Evolutionary conservation across 805 yeast species (phyloP).

Genomic region (Schwanniomyces pseudopolymorphus): DNA sequence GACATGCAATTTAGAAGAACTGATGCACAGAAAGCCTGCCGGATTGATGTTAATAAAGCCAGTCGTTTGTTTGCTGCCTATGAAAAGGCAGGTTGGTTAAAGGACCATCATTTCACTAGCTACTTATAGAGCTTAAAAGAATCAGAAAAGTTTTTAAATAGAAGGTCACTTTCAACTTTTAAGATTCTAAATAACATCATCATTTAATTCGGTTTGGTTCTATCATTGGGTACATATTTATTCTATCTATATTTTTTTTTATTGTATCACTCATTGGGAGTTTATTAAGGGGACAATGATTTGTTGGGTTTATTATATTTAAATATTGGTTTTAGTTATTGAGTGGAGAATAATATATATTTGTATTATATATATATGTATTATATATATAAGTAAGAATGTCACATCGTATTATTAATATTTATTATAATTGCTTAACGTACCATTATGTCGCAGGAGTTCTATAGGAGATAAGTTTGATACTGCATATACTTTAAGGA

Average conservation of each 20-base stretch:
- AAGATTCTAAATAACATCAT: neutral
- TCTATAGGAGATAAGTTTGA: no score
- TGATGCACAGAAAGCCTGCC: conserved; percentile 96
- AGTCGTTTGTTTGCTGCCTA: conserved; percentile 86
- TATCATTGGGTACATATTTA: neutral
- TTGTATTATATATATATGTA: neutral
- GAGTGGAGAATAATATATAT: neutral
- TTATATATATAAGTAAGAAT: neutral
- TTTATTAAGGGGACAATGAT: neutral
- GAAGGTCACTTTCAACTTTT: neutral
- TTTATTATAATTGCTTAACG: no score
- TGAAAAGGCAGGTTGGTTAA: conserved; percentile 89
- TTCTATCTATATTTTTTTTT: neutral
- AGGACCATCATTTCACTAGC: conserved; percentile 65
- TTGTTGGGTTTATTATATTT: neutral
- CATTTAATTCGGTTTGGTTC: neutral
- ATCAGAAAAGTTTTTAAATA: neutral
- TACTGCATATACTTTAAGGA: neutral
- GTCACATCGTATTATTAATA: neutral
- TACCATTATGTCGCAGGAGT: no score
- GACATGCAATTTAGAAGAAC: conserved; percentile 89
- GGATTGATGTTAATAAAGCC: conserved; percentile 96
- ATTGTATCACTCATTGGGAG: neutral
- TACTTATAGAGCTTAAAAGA: conserved; percentile 8
- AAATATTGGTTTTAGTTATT: neutral